Base-by-base conservation (phyloP, 2,329 filamentous ascomycete genomes). In the Mariannaea elegans region DNA sequence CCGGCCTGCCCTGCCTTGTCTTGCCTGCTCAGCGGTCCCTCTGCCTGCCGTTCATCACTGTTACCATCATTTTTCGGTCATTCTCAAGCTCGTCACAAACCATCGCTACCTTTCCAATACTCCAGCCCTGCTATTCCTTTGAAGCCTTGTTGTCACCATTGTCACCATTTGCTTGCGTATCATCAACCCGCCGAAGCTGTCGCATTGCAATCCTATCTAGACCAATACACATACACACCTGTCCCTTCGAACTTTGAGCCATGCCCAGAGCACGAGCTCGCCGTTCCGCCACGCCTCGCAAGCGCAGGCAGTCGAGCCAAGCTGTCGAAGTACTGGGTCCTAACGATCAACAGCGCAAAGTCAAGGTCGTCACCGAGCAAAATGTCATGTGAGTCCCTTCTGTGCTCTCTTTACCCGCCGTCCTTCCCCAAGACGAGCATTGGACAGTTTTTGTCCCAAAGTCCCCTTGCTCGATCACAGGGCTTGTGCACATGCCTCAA, bases 311-410 rank as follows among this genome's bases (percentile, higher is more conserved):
- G 32, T 32, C 49, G 12, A 53, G 41, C 36, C 24, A 39, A 13
- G 23, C 34, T 10, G 19, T n/a, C 10, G 56, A 55, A 50, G 45
- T 34, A 57, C 38, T 50, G 9, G 61, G 59, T 53, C 48, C 74
- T 76, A 71, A 77, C 69, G 50, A 56, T 31, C 8, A 90, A 72
- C 91, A 97, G 86, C 88, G 95, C 73, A 91, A 88, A 74, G 85
- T 99, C 79, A 96, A 94, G 86, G 87, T 99, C 80, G 86, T 97
- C 69, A 98, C 95, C 50, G 90, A 95, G 81, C 94, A 98, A 79
- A 86, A 89, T 75, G 86, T 93, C 78, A 91, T 93, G 93, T 96
- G 87, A 79, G 90, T 86, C 64, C 58, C 53, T 23, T 45, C 29
- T 42, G 41, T 41, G 52, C 48, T 50, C 14, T 53, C 50, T 44